phyloP scores from a whole-genome alignment of 306 rosid genomes.

The Mucuna pruriens region DNA sequence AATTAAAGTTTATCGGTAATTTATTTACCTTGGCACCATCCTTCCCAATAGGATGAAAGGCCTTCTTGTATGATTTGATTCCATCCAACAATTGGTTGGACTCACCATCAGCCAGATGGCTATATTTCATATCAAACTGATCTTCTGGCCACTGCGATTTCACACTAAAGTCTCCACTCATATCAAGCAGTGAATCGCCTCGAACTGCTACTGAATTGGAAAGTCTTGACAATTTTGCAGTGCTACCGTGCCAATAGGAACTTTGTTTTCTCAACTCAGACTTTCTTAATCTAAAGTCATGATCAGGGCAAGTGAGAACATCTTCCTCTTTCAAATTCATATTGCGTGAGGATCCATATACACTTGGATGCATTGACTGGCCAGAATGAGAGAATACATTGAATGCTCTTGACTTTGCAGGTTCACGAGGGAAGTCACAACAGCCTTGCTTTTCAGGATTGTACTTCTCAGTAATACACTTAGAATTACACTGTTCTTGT shows the following conservation, averaged over 20 bases:
- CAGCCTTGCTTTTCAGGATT: conserved; percentile 56
- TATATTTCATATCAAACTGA: conserved; percentile 46
- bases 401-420: conserved; percentile 44
- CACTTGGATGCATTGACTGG: conserved; percentile 55
- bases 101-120: conserved; percentile 53
- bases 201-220: conserved; percentile 67
- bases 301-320: conserved; percentile 33
- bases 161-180: conserved; percentile 47
- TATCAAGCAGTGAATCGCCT: conserved; percentile 55
- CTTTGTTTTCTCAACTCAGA: conserved; percentile 55
- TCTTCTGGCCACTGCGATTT: conserved; percentile 68
- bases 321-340: conserved; percentile 48
- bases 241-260: conserved; percentile 46
- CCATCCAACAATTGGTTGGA: conserved; percentile 58
- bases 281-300: conserved; percentile 39
- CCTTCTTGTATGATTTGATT: conserved; percentile 51
- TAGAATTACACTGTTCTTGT: conserved; percentile 46
- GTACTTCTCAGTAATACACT: conserved; percentile 58
- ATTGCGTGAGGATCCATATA: conserved; percentile 56
- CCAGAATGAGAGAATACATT: conserved; percentile 53
- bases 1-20: conserved; percentile 27
- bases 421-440: conserved; percentile 58
- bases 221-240: conserved; percentile 57
- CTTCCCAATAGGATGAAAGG: conserved; percentile 51
- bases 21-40: conserved; percentile 59